A percentile compares a stretch with the other conserved stretches of the same genome.
These are phyloP conservation scores for Monilinia fructigena DNA, from an alignment of 2,329 filamentous ascomycete genomes.

Conservation along the genomic window DNA sequence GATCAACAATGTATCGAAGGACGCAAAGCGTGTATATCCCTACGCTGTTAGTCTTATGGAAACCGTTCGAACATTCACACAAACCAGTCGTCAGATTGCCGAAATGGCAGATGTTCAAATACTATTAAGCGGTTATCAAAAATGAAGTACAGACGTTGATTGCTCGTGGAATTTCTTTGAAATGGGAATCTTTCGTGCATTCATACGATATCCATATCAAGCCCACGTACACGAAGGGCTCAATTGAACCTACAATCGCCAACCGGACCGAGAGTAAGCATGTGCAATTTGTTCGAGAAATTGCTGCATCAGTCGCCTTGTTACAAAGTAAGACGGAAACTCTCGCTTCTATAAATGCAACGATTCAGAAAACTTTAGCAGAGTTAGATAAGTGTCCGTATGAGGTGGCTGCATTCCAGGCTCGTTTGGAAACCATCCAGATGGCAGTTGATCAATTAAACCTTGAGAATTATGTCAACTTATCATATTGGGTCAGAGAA, in stretches of 20 bases:
- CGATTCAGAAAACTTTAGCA: conserved; percentile 73
- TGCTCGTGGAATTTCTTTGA: conserved; percentile 80
- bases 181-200: conserved; percentile 98
- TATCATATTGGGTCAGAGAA: conserved; percentile 82
- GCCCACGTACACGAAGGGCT: conserved; percentile 56
- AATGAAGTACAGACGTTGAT: conserved; percentile 86
- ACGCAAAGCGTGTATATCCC: conserved; percentile 97
- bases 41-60: conserved; percentile 99
- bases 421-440: conserved; percentile 81
- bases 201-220: conserved; percentile 88
- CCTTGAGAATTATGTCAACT: conserved; percentile 91
- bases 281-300: conserved; percentile 93
- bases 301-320: conserved; percentile 81
- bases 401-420: conserved; percentile 73
- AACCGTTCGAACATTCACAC: conserved; percentile 88
- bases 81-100: conserved; percentile 80
- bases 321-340: conserved; percentile 85
- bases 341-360: conserved; percentile 76
- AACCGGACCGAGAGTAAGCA: conserved; percentile 81
- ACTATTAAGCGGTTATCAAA: conserved; percentile 80
- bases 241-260: conserved; percentile 56
- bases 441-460: conserved; percentile 94
- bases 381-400: conserved; percentile 86
- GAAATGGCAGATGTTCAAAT: conserved; percentile 86
- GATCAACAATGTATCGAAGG: conserved; percentile 93